Evolutionary conservation across 1,284 basidiomycete genomes (phyloP), one percentile per base, ranked within the genome.

Genomic region (Limonomyces culmigenus): DNA sequence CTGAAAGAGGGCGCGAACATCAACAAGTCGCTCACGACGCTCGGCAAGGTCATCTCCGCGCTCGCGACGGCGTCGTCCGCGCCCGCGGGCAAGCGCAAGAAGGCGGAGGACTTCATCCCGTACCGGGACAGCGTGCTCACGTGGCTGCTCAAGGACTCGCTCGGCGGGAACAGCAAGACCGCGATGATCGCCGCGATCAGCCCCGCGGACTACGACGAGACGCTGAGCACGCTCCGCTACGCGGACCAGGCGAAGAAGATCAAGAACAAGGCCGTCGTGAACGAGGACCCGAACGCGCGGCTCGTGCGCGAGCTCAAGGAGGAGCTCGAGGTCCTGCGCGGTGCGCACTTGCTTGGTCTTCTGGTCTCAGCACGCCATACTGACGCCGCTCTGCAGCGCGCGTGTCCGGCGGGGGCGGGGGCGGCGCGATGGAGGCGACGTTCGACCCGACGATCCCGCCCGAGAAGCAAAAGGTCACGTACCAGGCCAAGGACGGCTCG

Each of bases 161-260:
- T 98, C 39, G 93, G 95, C 15, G 88, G 88, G 4, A 92, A 92
- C 56, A 89, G 85, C 15, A 91, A 91, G 60, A 93, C 88, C 4
- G 85, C 86, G 3, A 95, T 93, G 92, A 97, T 98, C 48, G 93
- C 93, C 33, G 93, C 93, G 27, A 97, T 98, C 44, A 81, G 91
- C 16, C 92, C 92, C 13, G 92, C 92, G 25, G 92, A 97, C 58
- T 93, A 97, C 54, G 93, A 98, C 46, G 93, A 98, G 59, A 97
- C 93, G 11, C 63, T 97, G 41, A 89, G 87, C 59, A 93, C 89
- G 3, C 62, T 93, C 39, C 78, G 93, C 3, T 98, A 98, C 57
- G 95, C 93, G 44, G 92, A 97, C 62, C 88, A 86, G 52, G 92
- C 93, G 18, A 98, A 98, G 77, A 95, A 93, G 74, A 98, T 98